Percentiles rank a stretch among this genome's conserved stretches.
Conservation (phyloP, 208 protist species). For the Leishmania major region DNA sequence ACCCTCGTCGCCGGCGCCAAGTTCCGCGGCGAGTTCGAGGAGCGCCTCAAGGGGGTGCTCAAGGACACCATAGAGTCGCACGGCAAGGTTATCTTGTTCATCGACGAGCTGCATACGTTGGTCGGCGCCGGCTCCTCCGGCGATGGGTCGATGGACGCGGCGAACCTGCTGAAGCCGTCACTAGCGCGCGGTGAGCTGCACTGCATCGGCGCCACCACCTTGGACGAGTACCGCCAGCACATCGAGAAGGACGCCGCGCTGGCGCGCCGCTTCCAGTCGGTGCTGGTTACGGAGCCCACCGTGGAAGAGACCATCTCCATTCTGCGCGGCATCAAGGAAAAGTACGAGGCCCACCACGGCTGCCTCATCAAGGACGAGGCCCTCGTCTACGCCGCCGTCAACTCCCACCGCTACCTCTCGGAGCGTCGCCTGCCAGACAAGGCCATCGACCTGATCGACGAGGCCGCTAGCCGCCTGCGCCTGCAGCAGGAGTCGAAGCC, state of each 20-base stretch:
- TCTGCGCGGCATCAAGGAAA: conserved; percentile 95
- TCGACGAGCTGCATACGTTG: conserved; percentile 99
- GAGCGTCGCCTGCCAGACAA: conserved; percentile 98
- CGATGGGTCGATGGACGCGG: conserved; percentile 97
- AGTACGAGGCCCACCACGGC: conserved; percentile 94
- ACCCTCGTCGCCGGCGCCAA: conserved; percentile 98
- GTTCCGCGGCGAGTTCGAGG: conserved; percentile 99
- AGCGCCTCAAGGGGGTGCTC: conserved; percentile 98
- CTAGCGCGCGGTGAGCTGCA: conserved; percentile 96
- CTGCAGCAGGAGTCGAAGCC: conserved; percentile 97
- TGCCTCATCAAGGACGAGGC: conserved; percentile 91
- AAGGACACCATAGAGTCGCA: conserved; percentile 97
- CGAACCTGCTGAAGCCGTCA: conserved; percentile 99
- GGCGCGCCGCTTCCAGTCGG: conserved; percentile 98
- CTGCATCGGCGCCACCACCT: conserved; percentile 98
- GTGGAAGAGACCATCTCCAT: conserved; percentile 98
- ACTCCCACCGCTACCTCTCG: conserved; percentile 96
- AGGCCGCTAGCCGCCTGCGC: conserved; percentile 93
- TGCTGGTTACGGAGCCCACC: conserved; percentile 96
- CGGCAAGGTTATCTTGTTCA: conserved; percentile 98
- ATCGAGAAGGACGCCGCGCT: conserved; percentile 99
- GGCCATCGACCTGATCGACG: conserved; percentile 99
- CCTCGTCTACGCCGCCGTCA: conserved; percentile 88
- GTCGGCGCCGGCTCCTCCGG: conserved; percentile 95
- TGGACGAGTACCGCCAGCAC: conserved; percentile 97